phyloP scores from a whole-genome alignment of 1,139 yeast genomes.

The Kazachstania sp. region DNA sequence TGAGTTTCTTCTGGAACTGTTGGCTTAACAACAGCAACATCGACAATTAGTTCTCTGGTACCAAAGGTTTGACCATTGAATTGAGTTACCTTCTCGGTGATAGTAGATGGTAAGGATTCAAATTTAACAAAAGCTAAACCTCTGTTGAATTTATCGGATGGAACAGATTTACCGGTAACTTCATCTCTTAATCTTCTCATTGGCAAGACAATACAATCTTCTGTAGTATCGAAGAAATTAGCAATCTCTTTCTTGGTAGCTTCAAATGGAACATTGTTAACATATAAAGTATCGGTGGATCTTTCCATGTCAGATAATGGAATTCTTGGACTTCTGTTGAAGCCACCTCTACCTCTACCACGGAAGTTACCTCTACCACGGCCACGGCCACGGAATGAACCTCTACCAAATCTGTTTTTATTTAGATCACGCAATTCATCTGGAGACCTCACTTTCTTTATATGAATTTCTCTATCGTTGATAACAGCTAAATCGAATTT shows the following conservation, averaged over 20 bases:
- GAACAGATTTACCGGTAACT: slow-evolving; percentile 21
- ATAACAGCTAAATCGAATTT: slow-evolving; percentile 27
- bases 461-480: slow-evolving; percentile 28
- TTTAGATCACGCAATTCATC: slow-evolving; percentile 22
- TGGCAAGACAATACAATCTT: slow-evolving; percentile 27
- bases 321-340: slow-evolving; percentile 20
- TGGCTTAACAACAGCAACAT: slow-evolving; percentile 27
- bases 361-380: slow-evolving; percentile 17
- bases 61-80: slow-evolving; percentile 27
- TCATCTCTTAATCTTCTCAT: slow-evolving; percentile 30
- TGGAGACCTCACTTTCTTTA: slow-evolving; percentile 27
- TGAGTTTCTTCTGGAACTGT: slow-evolving; percentile 14
- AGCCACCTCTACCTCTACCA: slow-evolving; percentile 16
- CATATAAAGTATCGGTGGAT: slow-evolving; percentile 29
- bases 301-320: slow-evolving; percentile 31
- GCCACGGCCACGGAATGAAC: slow-evolving; percentile 12
- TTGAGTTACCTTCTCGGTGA: slow-evolving; percentile 23
- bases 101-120: slow-evolving; percentile 16
- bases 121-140: slow-evolving; percentile 31
- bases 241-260: slow-evolving; percentile 30
- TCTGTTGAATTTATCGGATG: slow-evolving; percentile 27
- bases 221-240: slow-evolving; percentile 24
- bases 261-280: slow-evolving; percentile 29
- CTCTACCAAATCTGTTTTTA: slow-evolving; percentile 13
- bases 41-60: slow-evolving; percentile 29